Evolutionary conservation across 2,329 filamentous ascomycete species (phyloP), one percentile per base, ranked within the genome.

Genomic region (Botrytis deweyae): DNA sequence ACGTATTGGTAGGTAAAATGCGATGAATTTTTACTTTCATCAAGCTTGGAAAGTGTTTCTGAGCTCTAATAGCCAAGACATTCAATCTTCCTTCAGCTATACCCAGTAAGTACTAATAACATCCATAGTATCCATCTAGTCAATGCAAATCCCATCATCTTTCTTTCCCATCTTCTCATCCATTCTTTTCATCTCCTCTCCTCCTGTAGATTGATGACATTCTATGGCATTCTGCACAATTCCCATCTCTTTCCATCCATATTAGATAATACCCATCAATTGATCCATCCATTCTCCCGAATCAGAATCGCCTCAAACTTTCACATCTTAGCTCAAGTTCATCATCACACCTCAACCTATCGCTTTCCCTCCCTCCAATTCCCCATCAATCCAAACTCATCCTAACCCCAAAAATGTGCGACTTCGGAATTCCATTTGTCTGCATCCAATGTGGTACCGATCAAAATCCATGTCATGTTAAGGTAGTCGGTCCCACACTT

Each of bases 381-480:
- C 29, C n/a, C 14, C 44, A n/a, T 55, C 14, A 52, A n/a, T 55
- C 25, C 16, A 18, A 58, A 7, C 12, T 2, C n/a, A 20, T 73
- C 44, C 20, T 18, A 22, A 40, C 38, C 38, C 38, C n/a, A 25
- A 75, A 42, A 22, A 76, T 75, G 72, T 49, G 70, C 40, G 68
- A 65, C 46, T 49, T 49, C n/a, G 62, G 70, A 46, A 44, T 72
- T 12, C 75, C 74, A 20, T 70, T 77, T 38, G 52, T 78, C 44
- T 78, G 75, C 40, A 73, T 78, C 42, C 76, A 88, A 79, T 88
- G 86, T 80, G 87, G 81, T 64, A 88, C 86, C 14, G 83, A 88
- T 74, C 86, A 88, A 77, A 89, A 88, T 72, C 87, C 87, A 4
- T 89, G 87, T 73, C 86, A 85, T 75, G 88, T 86, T 78, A 89